phyloP scores from a whole-genome alignment of 768 basidiomycete genomes.

The Panus rudis region DNA sequence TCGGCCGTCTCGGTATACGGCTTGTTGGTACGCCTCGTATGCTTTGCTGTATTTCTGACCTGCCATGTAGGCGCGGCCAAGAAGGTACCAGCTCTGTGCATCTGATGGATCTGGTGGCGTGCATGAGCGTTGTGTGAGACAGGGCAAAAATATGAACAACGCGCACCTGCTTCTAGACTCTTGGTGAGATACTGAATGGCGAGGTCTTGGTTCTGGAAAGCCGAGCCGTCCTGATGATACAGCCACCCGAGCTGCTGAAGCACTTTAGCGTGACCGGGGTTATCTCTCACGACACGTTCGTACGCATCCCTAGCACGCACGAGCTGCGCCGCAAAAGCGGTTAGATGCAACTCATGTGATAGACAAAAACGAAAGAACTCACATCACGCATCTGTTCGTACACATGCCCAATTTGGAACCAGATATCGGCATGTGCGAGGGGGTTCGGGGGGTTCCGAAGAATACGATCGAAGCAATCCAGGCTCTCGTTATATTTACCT shows the following conservation, averaged over 20 bases:
- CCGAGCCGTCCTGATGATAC: conserved; percentile 91
- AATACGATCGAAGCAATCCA: conserved; percentile 94
- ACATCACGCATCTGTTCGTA: conserved; percentile 97
- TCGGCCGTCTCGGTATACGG: conserved; percentile 96
- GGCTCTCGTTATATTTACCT: conserved; percentile 81
- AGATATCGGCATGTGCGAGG: conserved; percentile 94
- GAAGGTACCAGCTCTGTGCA: conserved; percentile 97
- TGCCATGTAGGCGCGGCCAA: conserved; percentile 98
- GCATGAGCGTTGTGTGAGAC: not conserved
- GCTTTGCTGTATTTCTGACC: conserved; percentile 99
- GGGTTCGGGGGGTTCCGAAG: conserved; percentile 93
- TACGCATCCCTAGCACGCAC: conserved; percentile 90
- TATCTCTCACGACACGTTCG: conserved; percentile 89
- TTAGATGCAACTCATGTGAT: not conserved
- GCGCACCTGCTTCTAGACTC: conserved; percentile 87
- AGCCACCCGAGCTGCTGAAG: conserved; percentile 97
- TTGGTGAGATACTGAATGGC: conserved; percentile 93
- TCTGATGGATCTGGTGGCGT: conserved; percentile 71
- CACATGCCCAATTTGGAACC: conserved; percentile 99
- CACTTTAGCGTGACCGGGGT: conserved; percentile 93
- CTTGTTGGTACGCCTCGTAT: conserved; percentile 98
- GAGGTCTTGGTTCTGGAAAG: conserved; percentile 93
- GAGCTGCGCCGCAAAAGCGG: conserved; percentile 45
- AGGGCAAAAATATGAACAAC: not conserved
- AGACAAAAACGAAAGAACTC: conserved; percentile 21